Conservation (phyloP, 495 filamentous ascomycete species). For the Aspergillus saccharolyticus region DNA sequence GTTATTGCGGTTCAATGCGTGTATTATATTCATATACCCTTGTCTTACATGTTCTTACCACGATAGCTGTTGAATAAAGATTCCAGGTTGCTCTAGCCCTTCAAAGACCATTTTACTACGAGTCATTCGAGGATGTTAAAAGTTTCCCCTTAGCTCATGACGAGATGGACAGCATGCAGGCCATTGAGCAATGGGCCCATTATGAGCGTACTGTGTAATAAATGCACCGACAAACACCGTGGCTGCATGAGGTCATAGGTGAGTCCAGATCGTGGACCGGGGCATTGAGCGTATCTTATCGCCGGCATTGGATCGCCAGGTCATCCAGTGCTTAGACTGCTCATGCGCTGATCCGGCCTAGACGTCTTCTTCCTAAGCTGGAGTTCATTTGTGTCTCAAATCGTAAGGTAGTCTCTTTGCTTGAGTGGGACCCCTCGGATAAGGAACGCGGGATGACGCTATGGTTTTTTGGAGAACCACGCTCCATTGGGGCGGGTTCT, state of each 20-base stretch:
- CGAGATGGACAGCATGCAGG: not conserved
- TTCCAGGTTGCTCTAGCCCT: not conserved
- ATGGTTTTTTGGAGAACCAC: not conserved
- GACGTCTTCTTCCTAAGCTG: not conserved
- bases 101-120: not conserved
- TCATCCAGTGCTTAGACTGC: not conserved
- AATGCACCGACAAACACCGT: too few species aligned
- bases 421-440: not conserved
- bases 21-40: not conserved
- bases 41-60: not conserved
- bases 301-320: not conserved
- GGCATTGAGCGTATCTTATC: not conserved
- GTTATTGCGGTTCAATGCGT: not conserved
- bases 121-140: not conserved
- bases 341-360: not conserved
- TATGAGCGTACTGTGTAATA: too few species aligned
- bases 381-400: too few species aligned
- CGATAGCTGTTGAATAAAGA: not conserved
- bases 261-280: not conserved
- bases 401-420: not conserved
- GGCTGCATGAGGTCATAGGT: not conserved
- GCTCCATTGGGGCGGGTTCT: not conserved
- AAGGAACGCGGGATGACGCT: slow-evolving; percentile 10
- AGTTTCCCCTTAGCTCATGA: not conserved
- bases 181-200: not conserved